Evolutionary conservation across 768 basidiomycete genomes (phyloP), one percentile per base, ranked within the genome.

Genomic region (Macrocybe gigantea): DNA sequence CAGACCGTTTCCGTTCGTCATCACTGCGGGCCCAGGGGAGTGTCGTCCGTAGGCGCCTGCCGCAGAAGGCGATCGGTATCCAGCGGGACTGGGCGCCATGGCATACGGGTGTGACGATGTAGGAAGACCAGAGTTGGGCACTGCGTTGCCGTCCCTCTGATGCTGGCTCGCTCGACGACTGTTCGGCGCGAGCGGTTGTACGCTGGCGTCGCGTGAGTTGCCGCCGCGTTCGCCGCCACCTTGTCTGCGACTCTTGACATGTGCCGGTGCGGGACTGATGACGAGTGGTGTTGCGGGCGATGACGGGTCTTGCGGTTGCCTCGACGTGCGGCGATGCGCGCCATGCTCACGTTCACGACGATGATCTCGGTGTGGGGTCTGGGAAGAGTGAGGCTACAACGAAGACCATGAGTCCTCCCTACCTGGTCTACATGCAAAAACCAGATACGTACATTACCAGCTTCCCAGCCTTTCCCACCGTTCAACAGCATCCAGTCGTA

Each of bases 401-500:
- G 75, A 77, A 52, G 30, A 22, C 22, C 2, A 36, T 51, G 29
- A 39, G 44, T 51, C 13, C 48, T 43, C 52, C 48, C 48, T 22
- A 51, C 11, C 38, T 35, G 34, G 41, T 56, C 41, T 47, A 43
- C 41, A 10, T 38, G 31, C 10, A 35, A 44, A 6, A n/a, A 39
- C 33, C n/a, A 49, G 44, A 44, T 32, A 78, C 87, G 55, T 65
- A 93, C 93, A 60, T 79, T 82, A 50, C 82, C 75, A 35, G 85
- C 87, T 75, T 97, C 93, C 93, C 94, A 96, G 38, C 94, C 95
- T 67, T 94, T 94, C 54, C 94, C 93, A 43, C 79, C 78, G 64
- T 96, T 94, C 53, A 98, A 73, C 38, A 90, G 61, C 90, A 94
- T 96, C 95, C 95, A 98, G 59, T 98, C 95, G 58, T 88, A 98